These are phyloP conservation scores for Penicillium glabrum DNA, from an alignment of 2,329 filamentous ascomycete genomes.

Conservation along the genomic window DNA sequence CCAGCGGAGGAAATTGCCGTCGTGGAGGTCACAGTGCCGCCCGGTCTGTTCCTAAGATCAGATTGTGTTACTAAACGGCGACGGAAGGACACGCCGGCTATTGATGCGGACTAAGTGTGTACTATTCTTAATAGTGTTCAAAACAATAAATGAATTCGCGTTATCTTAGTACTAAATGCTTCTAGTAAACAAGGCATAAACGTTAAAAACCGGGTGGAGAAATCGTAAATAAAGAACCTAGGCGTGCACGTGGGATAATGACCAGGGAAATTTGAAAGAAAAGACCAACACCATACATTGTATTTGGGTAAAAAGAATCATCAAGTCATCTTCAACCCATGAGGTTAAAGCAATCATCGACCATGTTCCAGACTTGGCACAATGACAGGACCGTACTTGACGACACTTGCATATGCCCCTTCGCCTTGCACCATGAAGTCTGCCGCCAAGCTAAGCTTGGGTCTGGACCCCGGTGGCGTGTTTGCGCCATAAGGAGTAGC, in stretches of 20 bases:
- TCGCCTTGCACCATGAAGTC: slow-evolving; percentile 98
- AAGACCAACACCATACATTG: background rate
- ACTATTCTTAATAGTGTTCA: background rate
- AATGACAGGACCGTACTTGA: slow-evolving; percentile 96
- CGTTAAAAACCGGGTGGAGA: background rate
- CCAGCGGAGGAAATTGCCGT: background rate
- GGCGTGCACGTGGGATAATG: background rate
- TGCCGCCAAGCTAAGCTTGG: slow-evolving; percentile 79
- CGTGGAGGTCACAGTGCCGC: no score
- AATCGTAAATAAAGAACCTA: background rate
- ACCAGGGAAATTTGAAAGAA: background rate
- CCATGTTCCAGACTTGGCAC: slow-evolving; percentile 82
- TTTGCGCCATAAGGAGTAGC: slow-evolving; percentile 38
- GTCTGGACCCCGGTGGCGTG: slow-evolving; percentile 16
- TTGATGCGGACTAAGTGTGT: no score
- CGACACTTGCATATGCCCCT: slow-evolving; percentile 73
- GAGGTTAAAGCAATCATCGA: background rate
- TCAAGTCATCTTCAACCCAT: background rate
- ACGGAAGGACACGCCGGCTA: no score
- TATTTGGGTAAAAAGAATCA: background rate
- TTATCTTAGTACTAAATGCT: background rate
- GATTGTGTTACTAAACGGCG: no score
- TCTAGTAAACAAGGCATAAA: background rate
- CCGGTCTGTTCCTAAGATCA: no score
- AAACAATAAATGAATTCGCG: background rate